Evolutionary conservation across 345 rosid species (phyloP).

Genomic region (Eucalyptus tenuipes): DNA sequence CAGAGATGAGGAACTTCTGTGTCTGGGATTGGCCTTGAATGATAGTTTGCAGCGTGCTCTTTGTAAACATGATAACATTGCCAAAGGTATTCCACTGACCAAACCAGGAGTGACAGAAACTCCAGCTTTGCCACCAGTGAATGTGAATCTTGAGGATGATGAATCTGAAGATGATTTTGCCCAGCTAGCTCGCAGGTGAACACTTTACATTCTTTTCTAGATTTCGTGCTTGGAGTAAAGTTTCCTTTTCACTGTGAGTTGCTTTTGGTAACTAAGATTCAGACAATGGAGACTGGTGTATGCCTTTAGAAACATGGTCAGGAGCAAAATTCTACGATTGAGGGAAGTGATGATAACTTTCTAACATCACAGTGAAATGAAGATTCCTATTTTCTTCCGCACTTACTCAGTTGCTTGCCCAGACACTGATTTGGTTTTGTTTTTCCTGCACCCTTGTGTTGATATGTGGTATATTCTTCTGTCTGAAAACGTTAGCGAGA

Average conservation of each 20-base stretch:
- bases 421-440: not conserved
- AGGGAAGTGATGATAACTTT: not conserved
- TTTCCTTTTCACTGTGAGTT: not conserved
- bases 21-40: constrained; percentile 79
- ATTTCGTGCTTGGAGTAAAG: not conserved
- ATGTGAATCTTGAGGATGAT: constrained; percentile 58
- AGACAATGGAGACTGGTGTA: not conserved
- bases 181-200: constrained; percentile 23
- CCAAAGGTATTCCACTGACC: constrained; percentile 32
- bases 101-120: constrained; percentile 6
- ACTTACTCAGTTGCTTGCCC: not conserved
- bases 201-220: not conserved
- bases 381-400: not conserved
- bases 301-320: not conserved
- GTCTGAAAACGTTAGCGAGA: not conserved
- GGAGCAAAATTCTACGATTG: not conserved
- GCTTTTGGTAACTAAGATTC: not conserved
- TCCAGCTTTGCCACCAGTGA: constrained; percentile 40
- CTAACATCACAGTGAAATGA: not conserved
- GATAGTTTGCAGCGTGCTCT: constrained; percentile 84
- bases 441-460: not conserved
- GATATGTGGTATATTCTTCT: not conserved
- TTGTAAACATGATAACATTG: constrained; percentile 67
- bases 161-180: constrained; percentile 81
- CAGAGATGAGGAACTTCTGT: constrained; percentile 79